Percentiles rank a stretch among this genome's conserved stretches.
These are phyloP conservation scores for Dryadomyces quercivorus DNA, from an alignment of 2,329 filamentous ascomycete genomes.

Conservation along the genomic window DNA sequence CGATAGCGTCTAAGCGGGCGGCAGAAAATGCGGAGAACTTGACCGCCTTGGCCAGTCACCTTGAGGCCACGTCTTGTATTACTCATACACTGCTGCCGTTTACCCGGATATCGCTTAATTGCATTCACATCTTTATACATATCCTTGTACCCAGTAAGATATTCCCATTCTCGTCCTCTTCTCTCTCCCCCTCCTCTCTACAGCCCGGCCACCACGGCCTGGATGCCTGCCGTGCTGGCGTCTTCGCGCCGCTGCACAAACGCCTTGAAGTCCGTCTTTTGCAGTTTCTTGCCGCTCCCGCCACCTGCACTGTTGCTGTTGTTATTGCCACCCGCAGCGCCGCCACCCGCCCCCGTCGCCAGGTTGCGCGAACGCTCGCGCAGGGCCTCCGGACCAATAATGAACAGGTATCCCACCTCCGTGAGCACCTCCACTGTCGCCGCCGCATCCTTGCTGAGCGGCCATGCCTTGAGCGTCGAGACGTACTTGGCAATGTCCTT, in stretches of 20 bases:
- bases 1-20: not conserved
- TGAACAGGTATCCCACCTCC: conserved; percentile 92
- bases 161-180: not conserved
- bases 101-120: not conserved
- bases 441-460: conserved; percentile 55
- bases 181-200: not conserved
- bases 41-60: not conserved
- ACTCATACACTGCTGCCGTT: no score
- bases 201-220: conserved; percentile 14
- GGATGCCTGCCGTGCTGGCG: conserved; percentile 46
- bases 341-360: conserved; percentile 21
- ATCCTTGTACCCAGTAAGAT: no score
- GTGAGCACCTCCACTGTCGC: conserved; percentile 71
- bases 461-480: conserved; percentile 73
- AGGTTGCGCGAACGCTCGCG: conserved; percentile 56
- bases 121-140: no score
- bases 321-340: not conserved
- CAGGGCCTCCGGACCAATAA: conserved; percentile 72
- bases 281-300: conserved; percentile 42
- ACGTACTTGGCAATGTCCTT: conserved; percentile 95
- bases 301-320: conserved; percentile 14
- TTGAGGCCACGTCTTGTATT: no score
- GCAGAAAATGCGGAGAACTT: not conserved
- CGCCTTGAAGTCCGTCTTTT: conserved; percentile 62
- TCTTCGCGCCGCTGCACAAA: conserved; percentile 84